Conservation (phyloP, 225 moss, liverwort and hornwort genomes). For the Polytrichum formosum region DNA sequence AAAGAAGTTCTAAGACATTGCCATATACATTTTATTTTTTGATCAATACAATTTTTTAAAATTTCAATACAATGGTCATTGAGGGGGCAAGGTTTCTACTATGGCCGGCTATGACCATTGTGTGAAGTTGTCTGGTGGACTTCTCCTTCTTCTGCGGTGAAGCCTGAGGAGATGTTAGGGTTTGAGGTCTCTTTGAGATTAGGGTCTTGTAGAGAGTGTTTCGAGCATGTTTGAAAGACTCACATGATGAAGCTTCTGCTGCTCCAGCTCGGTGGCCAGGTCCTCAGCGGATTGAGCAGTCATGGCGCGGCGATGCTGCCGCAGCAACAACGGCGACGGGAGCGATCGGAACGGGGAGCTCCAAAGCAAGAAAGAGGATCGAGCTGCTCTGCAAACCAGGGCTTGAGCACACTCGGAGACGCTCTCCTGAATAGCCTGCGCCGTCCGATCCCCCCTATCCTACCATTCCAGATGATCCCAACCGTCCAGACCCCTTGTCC, state of each 20-base stretch:
- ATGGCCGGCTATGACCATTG: too few relatives aligned
- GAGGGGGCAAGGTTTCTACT: too few relatives aligned
- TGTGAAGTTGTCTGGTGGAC: too few relatives aligned
- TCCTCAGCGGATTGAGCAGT: conserved; percentile 86
- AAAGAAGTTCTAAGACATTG: too few relatives aligned
- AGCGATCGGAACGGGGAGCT: neutral
- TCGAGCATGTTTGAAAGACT: neutral
- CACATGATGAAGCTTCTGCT: conserved; percentile 70
- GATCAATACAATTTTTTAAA: too few relatives aligned
- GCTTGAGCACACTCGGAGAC: neutral
- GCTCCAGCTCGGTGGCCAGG: conserved; percentile 91
- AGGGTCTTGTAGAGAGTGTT: too few relatives aligned
- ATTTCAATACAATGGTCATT: too few relatives aligned
- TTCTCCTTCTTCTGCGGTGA: too few relatives aligned
- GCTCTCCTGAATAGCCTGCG: neutral
- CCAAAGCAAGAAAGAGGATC: conserved; percentile 5
- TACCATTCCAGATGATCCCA: neutral
- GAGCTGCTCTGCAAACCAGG: neutral
- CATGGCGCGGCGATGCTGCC: conserved; percentile 36
- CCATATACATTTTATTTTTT: too few relatives aligned
- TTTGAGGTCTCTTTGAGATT: too few relatives aligned
- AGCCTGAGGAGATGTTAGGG: too few relatives aligned
- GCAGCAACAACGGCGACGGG: neutral
- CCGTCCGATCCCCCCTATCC: neutral
- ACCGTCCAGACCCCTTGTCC: neutral